These are phyloP conservation scores for Helotiales sp. DNA, from an alignment of 2,329 filamentous ascomycete species.

Conservation along the genomic window DNA sequence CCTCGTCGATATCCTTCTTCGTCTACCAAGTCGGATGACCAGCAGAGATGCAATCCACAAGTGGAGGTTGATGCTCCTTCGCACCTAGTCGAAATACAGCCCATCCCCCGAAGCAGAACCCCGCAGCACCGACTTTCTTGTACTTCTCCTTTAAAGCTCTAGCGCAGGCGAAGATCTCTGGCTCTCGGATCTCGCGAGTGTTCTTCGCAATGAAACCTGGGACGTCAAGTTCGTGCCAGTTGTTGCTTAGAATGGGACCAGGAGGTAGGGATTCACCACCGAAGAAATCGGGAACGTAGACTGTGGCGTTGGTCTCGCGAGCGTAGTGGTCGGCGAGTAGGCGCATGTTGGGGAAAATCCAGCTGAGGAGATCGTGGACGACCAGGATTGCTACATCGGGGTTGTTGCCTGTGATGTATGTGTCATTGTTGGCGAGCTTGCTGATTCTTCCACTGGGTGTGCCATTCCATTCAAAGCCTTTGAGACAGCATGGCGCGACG, in stretches of 20 bases:
- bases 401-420: constrained; percentile 48
- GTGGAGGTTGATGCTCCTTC: constrained; percentile 46
- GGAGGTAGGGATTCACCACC: constrained; percentile 25
- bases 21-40: constrained; percentile 45
- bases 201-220: constrained; percentile 23
- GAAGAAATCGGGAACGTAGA: constrained; percentile 47
- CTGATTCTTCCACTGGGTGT: constrained; percentile 44
- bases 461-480: constrained; percentile 50
- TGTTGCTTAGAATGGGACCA: constrained; percentile 14
- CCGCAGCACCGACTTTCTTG: constrained; percentile 27
- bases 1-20: constrained; percentile 51
- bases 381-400: constrained; percentile 45
- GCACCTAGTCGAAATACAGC: constrained; percentile 29
- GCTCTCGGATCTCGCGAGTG: constrained; percentile 26
- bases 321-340: constrained; percentile 55
- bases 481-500: constrained; percentile 41
- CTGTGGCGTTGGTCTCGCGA: constrained; percentile 50
- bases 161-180: constrained; percentile 30
- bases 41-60: constrained; percentile 31
- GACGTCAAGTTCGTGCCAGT: constrained; percentile 43
- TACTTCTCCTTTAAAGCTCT: constrained; percentile 17
- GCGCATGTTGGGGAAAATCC: constrained; percentile 51
- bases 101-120: constrained; percentile 36
- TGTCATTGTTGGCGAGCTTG: constrained; percentile 43
- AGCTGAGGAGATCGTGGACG: constrained; percentile 50